Conservation (phyloP, 495 filamentous ascomycete genomes). For the Xylaria palmicola region DNA sequence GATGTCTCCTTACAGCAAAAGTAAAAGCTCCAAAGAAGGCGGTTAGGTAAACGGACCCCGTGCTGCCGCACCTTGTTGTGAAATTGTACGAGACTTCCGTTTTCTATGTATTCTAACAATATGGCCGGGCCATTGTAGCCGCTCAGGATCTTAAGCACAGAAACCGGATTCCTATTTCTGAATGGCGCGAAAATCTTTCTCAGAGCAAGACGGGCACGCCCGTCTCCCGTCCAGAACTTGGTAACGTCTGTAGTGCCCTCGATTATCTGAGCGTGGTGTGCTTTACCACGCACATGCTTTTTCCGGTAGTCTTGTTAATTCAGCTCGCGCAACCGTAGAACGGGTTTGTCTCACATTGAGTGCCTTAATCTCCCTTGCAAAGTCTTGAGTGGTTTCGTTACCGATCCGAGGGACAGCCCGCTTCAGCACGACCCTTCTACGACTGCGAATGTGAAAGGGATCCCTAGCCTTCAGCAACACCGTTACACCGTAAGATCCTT, state of each 20-base stretch:
- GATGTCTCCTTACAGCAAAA: neutral
- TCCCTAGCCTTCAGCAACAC: neutral
- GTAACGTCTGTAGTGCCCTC: neutral
- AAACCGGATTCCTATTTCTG: neutral
- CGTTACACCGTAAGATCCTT: neutral
- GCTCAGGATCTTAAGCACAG: neutral
- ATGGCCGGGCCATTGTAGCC: neutral
- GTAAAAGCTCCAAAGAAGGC: slow-evolving; percentile 8
- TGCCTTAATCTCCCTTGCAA: neutral
- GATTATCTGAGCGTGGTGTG: neutral
- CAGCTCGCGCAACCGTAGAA: neutral
- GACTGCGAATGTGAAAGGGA: neutral
- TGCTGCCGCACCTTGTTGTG: neutral
- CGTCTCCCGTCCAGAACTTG: neutral
- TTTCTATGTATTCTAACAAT: slow-evolving; percentile 10
- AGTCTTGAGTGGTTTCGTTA: too few species aligned
- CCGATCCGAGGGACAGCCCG: too few species aligned
- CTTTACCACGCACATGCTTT: neutral
- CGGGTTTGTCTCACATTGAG: neutral
- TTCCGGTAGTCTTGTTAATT: neutral
- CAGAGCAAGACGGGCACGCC: neutral
- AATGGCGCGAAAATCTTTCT: neutral
- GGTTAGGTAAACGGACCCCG: neutral
- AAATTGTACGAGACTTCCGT: neutral
- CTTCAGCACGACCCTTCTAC: neutral